Evolutionary conservation across 2,329 filamentous ascomycete genomes (phyloP).

Genomic region (Aspergillus novofumigatus): DNA sequence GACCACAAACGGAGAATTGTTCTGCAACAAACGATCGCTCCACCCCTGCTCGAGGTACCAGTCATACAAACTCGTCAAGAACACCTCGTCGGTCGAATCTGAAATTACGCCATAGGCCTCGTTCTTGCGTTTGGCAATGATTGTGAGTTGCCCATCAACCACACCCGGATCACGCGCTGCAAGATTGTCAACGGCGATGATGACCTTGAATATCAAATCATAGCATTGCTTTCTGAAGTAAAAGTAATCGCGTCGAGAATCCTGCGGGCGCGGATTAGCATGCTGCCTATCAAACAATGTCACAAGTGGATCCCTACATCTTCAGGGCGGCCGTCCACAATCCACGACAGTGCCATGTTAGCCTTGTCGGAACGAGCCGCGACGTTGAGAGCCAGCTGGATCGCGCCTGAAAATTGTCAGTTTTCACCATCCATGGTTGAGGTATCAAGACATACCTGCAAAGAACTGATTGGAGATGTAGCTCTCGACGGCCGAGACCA

Average conservation of each 20-base stretch:
- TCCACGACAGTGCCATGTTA: constrained; percentile 78
- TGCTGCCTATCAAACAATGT: background rate
- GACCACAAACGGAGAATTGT: constrained; percentile 79
- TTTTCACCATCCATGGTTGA: constrained; percentile 16
- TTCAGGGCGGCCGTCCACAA: constrained; percentile 74
- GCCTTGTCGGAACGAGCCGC: constrained; percentile 82
- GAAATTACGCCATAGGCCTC: constrained; percentile 93
- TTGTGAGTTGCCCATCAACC: constrained; percentile 72
- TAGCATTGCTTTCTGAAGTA: constrained; percentile 75
- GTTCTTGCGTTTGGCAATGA: constrained; percentile 70
- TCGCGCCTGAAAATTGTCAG: constrained; percentile 55
- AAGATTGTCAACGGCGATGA: constrained; percentile 70
- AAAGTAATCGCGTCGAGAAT: constrained; percentile 65
- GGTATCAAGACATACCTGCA: constrained; percentile 50
- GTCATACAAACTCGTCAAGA: constrained; percentile 94
- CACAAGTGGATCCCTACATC: constrained; percentile 35
- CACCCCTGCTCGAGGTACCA: constrained; percentile 89
- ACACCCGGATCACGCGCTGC: constrained; percentile 65
- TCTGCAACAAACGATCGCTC: constrained; percentile 78
- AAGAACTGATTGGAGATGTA: constrained; percentile 84
- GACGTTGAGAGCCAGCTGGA: constrained; percentile 78
- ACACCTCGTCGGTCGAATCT: constrained; percentile 83
- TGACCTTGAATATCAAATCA: constrained; percentile 76
- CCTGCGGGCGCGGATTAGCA: constrained; percentile 40
- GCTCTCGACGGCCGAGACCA: constrained; percentile 71